These are phyloP conservation scores for Yamadazyma insecticola DNA, from an alignment of 805 yeast species.

Conservation along the genomic window DNA sequence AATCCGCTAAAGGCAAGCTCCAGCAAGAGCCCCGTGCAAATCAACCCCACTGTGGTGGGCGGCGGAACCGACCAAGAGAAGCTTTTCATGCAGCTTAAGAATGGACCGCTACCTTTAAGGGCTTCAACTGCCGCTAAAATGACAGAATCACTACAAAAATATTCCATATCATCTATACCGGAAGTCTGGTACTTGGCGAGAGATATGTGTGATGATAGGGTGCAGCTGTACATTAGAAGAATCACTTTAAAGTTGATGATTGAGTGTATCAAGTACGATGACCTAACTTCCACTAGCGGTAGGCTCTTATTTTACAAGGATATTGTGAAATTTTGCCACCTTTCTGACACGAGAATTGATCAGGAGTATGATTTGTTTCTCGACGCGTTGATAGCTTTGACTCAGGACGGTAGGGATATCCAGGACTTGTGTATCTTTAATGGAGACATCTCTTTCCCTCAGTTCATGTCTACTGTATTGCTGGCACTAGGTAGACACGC, in stretches of 20 bases:
- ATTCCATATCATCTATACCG: conserved; percentile 55
- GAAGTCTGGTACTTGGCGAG: conserved; percentile 73
- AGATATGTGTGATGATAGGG: conserved; percentile 45
- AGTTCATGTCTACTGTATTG: conserved; percentile 12
- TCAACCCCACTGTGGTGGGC: conserved; percentile 42
- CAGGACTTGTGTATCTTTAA: conserved; percentile 48
- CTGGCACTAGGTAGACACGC: conserved; percentile 9
- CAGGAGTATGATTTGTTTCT: conserved; percentile 51
- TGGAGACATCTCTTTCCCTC: conserved; percentile 18
- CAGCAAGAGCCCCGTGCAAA: conserved; percentile 25
- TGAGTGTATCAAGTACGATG: conserved; percentile 54
- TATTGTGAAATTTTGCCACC: conserved; percentile 40
- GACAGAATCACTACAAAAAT: conserved; percentile 45
- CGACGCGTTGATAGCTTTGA: conserved; percentile 40
- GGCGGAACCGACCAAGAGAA: conserved; percentile 38
- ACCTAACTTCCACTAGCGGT: conserved; percentile 42
- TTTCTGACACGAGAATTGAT: conserved; percentile 31
- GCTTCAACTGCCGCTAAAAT: conserved; percentile 50
- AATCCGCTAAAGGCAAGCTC: conserved; percentile 30
- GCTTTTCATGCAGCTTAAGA: conserved; percentile 34
- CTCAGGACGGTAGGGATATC: conserved; percentile 50
- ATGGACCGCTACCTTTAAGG: conserved; percentile 33
- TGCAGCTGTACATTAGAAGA: conserved; percentile 24
- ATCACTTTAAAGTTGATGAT: conserved; percentile 50
- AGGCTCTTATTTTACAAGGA: conserved; percentile 57